A percentile compares a stretch with the other conserved stretches of the same genome.
Evolutionary conservation across 257 asterid species (phyloP).

Genomic region (Solanum chiquidenum): DNA sequence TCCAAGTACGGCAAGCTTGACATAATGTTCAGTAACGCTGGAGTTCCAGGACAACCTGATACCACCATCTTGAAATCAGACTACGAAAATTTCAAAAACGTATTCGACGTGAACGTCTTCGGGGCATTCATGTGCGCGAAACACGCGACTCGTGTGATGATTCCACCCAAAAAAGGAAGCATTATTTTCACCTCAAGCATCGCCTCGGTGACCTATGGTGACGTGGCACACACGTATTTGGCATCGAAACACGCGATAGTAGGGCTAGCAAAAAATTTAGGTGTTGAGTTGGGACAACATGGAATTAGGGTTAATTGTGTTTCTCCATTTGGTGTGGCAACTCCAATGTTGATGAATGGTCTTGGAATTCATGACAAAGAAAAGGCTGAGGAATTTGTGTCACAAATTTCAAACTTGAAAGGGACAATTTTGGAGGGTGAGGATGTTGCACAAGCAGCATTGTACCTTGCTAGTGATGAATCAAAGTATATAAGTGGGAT

Average conservation of each 20-base stretch:
- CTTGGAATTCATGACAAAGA: background rate
- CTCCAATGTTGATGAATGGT: background rate
- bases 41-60: background rate
- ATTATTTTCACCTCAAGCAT: constrained; percentile 7
- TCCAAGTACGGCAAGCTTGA: constrained; percentile 13
- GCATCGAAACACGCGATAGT: constrained; percentile 14
- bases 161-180: constrained; percentile 6
- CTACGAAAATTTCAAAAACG: background rate
- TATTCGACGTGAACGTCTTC: constrained; percentile 11
- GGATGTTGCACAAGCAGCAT: constrained; percentile 26
- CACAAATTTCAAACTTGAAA: constrained; percentile 18
- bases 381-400: background rate
- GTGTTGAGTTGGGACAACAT: constrained; percentile 11
- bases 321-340: constrained; percentile 12
- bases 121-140: constrained; percentile 20
- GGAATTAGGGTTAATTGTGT: constrained; percentile 16
- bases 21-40: constrained; percentile 22
- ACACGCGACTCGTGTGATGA: constrained; percentile 17
- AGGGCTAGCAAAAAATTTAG: constrained; percentile 9
- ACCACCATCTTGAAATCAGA: background rate
- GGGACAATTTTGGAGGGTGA: background rate
- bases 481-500: constrained; percentile 25
- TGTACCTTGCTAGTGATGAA: constrained; percentile 21
- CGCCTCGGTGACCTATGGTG: background rate
- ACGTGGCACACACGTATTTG: background rate